Base-by-base conservation (phyloP, 2,329 filamentous ascomycete species). In the Neopestalotiopsis rosae region DNA sequence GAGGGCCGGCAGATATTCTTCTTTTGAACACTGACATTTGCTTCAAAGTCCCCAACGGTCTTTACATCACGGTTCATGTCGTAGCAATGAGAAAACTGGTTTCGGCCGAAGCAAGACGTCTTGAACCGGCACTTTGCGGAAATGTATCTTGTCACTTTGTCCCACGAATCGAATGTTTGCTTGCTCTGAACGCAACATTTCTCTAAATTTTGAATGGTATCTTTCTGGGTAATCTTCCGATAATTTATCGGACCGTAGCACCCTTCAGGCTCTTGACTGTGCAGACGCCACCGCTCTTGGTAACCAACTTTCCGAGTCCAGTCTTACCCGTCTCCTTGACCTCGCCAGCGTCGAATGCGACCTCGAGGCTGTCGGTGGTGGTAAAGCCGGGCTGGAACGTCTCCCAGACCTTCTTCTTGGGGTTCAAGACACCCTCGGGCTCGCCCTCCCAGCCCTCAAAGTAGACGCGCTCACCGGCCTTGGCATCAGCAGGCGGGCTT, bases 341-440 rank as follows among this genome's bases (percentile, higher is more conserved):
- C 61, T 86, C 90, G 59, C 83, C 87, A 3, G 92, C 93, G 76
- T 98, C 93, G 79, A 98, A 99, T 0, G 88, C 94, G 45, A 97
- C 95, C 82, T 95, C 92, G 65, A 95, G 86, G 61, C 81, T 82
- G 7, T 92, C 91, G 1, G 92, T 97, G 7, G 95, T 99, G 38
- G 93, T 97, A 84, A 98, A 98, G 0, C 95, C 96, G 1, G 95
- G 94, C 87, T 98, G 95, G 83, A 97, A 94, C 10, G 88, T 94
- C 87, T 99, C 96, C 95, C 95, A 98, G 71, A 98, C 86, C 91
- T 98, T 98, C 91, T 98, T 99, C 91, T 99, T 99, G 69, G 96
- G 96, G 87, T 98, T 99, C 69, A 99, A 88, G 65, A 95, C 90
- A 71, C 91, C 92, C 87, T 99, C 96, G 0, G 96, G 94, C 86